Evolutionary conservation across 106 monocot genomes (phyloP), one percentile per base, ranked within the genome.

Genomic region (Allium fistulosum): DNA sequence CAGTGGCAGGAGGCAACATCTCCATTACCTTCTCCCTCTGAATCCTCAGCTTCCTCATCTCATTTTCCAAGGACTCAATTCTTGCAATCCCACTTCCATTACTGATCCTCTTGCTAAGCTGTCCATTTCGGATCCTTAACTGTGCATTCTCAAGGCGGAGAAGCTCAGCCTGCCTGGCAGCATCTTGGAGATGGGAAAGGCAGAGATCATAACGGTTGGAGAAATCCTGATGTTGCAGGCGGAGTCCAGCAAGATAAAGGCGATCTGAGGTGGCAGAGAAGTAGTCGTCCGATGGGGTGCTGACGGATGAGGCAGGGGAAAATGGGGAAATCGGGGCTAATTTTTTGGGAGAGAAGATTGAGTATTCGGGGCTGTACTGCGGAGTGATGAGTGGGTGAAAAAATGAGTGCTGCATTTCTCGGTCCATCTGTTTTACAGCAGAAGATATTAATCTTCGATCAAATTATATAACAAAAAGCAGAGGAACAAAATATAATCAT

Each of bases 111-210:
- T 68, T 73, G 0, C 66, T 49, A 57, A 97, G 89, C 53, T 97
- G 86, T 51, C 63, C 77, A 61, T 92, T 92, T 59, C 79, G 75
- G 68, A 70, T 49, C 58, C 89, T 92, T 64, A 97, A 86, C n/a
- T 74, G 53, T 10, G 76, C 74, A 71, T 92, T 97, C 76, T 97
- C 82, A n/a, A 55, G 68, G 47, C 86, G 84, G 14, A 92, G 81
- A 49, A 74, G 73, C 27, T 82, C 82, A 4, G 83, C 84, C 66
- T 97, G 85, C 7, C 76, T 64, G 7, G 74, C 64, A 12, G 86
- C 80, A 27, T 88, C 83, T 10, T 81, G 76, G 74, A 88, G 82
- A 65, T 89, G 96, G 55, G 89, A 74, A 71, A 92, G 70, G 75
- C 87, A 97, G 70, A 76, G 72, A 3, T 84, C 80, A 79, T 82